Percentiles rank a stretch among this genome's conserved stretches.
Conservation (phyloP, 2,329 filamentous ascomycete genomes). For the Pestalotiopsis sp. region DNA sequence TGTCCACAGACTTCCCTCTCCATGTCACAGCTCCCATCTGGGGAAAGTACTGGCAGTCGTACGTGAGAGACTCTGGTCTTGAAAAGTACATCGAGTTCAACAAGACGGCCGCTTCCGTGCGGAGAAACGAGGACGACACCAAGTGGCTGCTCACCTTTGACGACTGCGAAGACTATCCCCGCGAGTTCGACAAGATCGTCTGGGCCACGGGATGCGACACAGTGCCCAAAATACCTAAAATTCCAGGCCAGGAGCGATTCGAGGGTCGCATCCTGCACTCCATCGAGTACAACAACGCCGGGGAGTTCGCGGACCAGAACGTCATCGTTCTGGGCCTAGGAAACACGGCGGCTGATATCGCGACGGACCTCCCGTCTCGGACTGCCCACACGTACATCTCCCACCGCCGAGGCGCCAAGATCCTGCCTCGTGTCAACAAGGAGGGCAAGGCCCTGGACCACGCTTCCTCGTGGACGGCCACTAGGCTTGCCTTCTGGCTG, state of each 20-base stretch:
- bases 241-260: not conserved
- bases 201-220: conserved; percentile 8
- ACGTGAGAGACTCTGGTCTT: not conserved
- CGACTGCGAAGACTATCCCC: not conserved
- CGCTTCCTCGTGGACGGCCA: not conserved
- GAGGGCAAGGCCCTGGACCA: conserved; percentile 6
- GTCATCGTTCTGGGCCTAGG: not conserved
- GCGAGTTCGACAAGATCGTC: conserved; percentile 9
- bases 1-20: not conserved
- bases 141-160: conserved; percentile 5
- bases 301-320: conserved; percentile 3
- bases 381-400: not conserved
- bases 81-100: conserved; percentile 10
- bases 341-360: conserved; percentile 6
- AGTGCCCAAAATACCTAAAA: not conserved
- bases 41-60: conserved; percentile 5
- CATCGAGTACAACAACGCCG: not conserved
- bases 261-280: conserved; percentile 3
- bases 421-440: conserved; percentile 4
- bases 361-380: not conserved
- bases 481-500: not conserved
- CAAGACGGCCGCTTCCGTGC: not conserved
- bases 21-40: conserved; percentile 1
- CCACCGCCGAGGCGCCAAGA: not conserved
- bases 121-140: not conserved